Evolutionary conservation across 2,329 filamentous ascomycete genomes (phyloP).

Genomic region (Trichoderma koningiopsis): DNA sequence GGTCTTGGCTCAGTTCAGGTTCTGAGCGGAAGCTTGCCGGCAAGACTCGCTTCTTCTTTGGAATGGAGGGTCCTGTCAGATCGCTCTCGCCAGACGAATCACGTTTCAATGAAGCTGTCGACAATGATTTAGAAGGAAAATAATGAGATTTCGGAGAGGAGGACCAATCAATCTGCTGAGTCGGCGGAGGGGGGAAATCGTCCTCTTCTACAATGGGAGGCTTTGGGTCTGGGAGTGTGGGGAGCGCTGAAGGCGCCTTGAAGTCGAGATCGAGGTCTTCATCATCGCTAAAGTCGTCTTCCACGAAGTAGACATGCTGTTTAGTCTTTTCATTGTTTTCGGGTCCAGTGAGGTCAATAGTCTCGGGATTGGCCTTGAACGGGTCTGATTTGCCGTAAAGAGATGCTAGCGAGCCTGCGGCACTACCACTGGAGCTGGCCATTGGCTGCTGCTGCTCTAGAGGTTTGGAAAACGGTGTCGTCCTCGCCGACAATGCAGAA

Average conservation of each 20-base stretch:
- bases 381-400: constrained; percentile 51
- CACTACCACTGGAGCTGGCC: not conserved
- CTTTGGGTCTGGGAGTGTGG: constrained; percentile 37
- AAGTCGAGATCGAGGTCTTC: constrained; percentile 72
- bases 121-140: constrained; percentile 42
- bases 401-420: constrained; percentile 41
- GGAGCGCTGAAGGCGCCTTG: constrained; percentile 59
- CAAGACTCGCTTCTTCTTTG: constrained; percentile 58
- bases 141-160: constrained; percentile 60
- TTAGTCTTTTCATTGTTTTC: constrained; percentile 35
- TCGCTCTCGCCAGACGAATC: constrained; percentile 41
- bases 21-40: constrained; percentile 51
- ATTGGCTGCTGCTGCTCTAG: constrained; percentile 25
- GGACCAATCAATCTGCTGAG: constrained; percentile 67
- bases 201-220: constrained; percentile 32
- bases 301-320: constrained; percentile 62
- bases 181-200: constrained; percentile 33
- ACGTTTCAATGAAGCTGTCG: constrained; percentile 45
- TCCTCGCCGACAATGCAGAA: constrained; percentile 46
- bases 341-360: constrained; percentile 42
- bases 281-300: constrained; percentile 87
- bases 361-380: constrained; percentile 42
- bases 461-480: constrained; percentile 33
- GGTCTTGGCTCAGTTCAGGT: constrained; percentile 33
- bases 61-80: constrained; percentile 30